Evolutionary conservation across 495 filamentous ascomycete genomes (phyloP), one percentile per base, ranked within the genome.

Genomic region (Lepidopterella palustris): DNA sequence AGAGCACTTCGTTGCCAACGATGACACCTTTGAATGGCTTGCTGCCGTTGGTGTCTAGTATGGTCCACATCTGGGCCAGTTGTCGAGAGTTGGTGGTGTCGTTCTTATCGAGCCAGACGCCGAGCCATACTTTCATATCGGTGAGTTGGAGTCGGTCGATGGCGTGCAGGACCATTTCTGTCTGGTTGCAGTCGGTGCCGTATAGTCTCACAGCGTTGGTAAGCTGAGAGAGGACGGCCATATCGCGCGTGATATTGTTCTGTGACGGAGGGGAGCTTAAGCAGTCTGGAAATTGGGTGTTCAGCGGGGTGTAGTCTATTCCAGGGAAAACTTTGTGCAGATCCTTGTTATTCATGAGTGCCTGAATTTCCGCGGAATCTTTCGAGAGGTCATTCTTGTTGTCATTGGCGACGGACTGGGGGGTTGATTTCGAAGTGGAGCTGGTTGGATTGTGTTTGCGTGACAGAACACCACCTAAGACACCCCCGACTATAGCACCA

Each of bases 151-250:
- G 79, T 52, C 79, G 80, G 53, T 86, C 77, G 68, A 98, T 85
- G 5, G 91, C 83, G 66, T 92, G 84, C 40, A 97, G 79, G 0
- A 93, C 86, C 89, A 97, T 90, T 70, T 96, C 84, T 0, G 93
- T 97, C 72, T 97, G 92, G 70, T 97, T 97, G 80, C 93, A 98
- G 74, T 98, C 93, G 15, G 89, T 97, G 24, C 93, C 93, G 70
- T 98, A 98, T 13, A 97, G 80, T 1, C 92, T 88, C 45, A 98
- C 79, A 1, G 82, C 86, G 71, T 95, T 91, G 57, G 90, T 97
- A 29, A 98, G 78, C 70, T 96, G 91, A 3, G 89, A 91, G 18
- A 98, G 81, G 9, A 96, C 86, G 24, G 93, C 93, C 54, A 98
- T 74, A 67, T 98, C 93, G 39, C 87, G 82, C 5, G 93, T 98